Base-by-base conservation (phyloP, 2,329 filamentous ascomycete species). In the Epichloe sylvatica region DNA sequence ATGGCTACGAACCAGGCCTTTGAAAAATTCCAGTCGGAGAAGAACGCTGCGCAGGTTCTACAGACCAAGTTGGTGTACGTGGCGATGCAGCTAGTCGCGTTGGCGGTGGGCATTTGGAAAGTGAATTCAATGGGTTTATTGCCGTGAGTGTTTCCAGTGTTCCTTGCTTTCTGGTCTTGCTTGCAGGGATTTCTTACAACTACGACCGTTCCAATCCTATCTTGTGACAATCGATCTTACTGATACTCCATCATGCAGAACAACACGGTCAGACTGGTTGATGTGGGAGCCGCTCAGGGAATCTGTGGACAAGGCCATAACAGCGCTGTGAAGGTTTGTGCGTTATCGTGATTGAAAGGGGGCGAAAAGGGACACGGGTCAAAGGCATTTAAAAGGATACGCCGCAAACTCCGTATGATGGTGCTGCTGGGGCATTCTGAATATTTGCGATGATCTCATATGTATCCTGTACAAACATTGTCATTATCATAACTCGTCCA, bases 211-310 rank as follows among this genome's bases (percentile, higher is more conserved):
- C n/a, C 11, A 42, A 13, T n/a, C 33, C 21, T 6, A 17, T 30
- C 9, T 30, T 5, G 21, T 33, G 21, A 35, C 21, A 36, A 19
- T 6, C 34, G 11, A 3, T 15, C 12, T 48, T 21, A 42, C 47
- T 49, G 19, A 49, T 12, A 36, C 25, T 41, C 13, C 34, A 11
- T 5, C 9, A 25, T 36, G 52, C 56, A 92, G 86, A 59, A 98
- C 92, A 49, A 97, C 92, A 52, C 82, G 88, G 64, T 95, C 89
- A 56, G 92, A 98, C 67, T 98, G 92, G 92, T 72, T 98, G 60
- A 91, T 91, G 50, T 98, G 92, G 92, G 92, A 98, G 66, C 74
- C 75, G 17, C 80, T 85, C 63, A 77, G 86, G 61, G 74, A 80
- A 55, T 77, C 83, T 15, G 58, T 84, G 54, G 84, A 90, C 63